These are phyloP conservation scores for Zasmidium citrigriseum DNA, from an alignment of 2,329 filamentous ascomycete species.

Conservation along the genomic window DNA sequence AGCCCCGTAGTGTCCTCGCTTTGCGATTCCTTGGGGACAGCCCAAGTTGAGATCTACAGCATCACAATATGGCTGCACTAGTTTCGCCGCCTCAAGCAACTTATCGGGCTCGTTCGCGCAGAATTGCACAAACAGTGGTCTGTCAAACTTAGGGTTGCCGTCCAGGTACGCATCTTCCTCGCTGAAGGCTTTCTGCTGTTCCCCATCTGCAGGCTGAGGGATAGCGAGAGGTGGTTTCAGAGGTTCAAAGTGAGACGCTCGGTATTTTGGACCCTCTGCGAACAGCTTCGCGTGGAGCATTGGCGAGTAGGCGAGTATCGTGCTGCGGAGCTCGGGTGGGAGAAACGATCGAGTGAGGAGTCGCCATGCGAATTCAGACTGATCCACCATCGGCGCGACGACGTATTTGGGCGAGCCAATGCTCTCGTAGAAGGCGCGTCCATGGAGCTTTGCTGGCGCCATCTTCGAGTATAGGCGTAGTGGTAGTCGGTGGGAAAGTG, in stretches of 20 bases:
- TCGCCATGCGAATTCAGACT: slow-evolving; percentile 98
- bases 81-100: slow-evolving; percentile 74
- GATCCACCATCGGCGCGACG: slow-evolving; percentile 96
- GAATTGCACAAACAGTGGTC: slow-evolving; percentile 94
- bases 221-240: slow-evolving; percentile 38
- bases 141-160: slow-evolving; percentile 80
- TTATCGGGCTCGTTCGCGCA: slow-evolving; percentile 86
- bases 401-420: slow-evolving; percentile 89
- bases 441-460: slow-evolving; percentile 44
- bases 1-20: slow-evolving; percentile 85
- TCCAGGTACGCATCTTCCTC: slow-evolving; percentile 66
- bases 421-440: slow-evolving; percentile 90
- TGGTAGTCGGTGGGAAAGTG: neutral
- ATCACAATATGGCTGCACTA: slow-evolving; percentile 85
- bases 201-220: slow-evolving; percentile 21
- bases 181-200: slow-evolving; percentile 22
- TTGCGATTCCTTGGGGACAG: slow-evolving; percentile 93
- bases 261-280: slow-evolving; percentile 72
- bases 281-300: slow-evolving; percentile 97
- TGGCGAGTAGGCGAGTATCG: slow-evolving; percentile 84
- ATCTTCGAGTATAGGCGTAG: slow-evolving; percentile 20
- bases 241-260: slow-evolving; percentile 79
- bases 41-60: slow-evolving; percentile 94
- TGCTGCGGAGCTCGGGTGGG: slow-evolving; percentile 57
- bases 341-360: slow-evolving; percentile 94